Evolutionary conservation across 495 filamentous ascomycete genomes (phyloP).

Genomic region (Penicillium bovifimosum): DNA sequence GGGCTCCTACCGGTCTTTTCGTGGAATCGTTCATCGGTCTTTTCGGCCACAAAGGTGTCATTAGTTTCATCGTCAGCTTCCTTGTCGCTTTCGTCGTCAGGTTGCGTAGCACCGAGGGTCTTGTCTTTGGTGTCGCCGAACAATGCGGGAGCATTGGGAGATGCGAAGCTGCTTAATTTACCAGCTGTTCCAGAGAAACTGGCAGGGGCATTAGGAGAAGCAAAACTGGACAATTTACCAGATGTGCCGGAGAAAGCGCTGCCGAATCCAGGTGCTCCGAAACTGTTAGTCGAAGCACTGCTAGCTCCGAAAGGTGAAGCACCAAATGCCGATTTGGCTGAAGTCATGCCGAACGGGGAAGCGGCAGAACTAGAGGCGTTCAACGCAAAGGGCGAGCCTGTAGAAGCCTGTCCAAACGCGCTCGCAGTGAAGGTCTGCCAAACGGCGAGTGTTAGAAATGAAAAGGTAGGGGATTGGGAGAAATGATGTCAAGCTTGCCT

Average conservation of each 20-base stretch:
- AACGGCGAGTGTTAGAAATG: slow-evolving; percentile 4
- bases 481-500: slow-evolving; percentile 3
- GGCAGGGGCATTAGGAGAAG: slow-evolving; percentile 52
- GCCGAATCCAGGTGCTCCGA: slow-evolving; percentile 46
- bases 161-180: slow-evolving; percentile 66
- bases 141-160: slow-evolving; percentile 49
- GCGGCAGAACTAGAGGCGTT: slow-evolving; percentile 21
- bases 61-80: slow-evolving; percentile 38
- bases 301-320: background rate
- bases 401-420: slow-evolving; percentile 50
- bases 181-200: slow-evolving; percentile 34
- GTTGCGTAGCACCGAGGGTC: slow-evolving; percentile 65
- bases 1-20: slow-evolving; percentile 57
- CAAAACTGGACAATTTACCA: slow-evolving; percentile 62
- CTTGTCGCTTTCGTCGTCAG: slow-evolving; percentile 44
- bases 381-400: slow-evolving; percentile 48
- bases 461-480: background rate
- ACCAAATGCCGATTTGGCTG: background rate
- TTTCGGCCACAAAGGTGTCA: slow-evolving; percentile 45
- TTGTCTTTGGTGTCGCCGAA: slow-evolving; percentile 52
- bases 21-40: slow-evolving; percentile 62
- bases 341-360: slow-evolving; percentile 5
- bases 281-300: slow-evolving; percentile 32
- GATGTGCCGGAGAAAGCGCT: slow-evolving; percentile 46
- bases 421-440: slow-evolving; percentile 38